Percentiles rank a stretch among this genome's conserved stretches.
Conservation (phyloP, 2,329 filamentous ascomycete genomes). For the Chaetomium sp. region DNA sequence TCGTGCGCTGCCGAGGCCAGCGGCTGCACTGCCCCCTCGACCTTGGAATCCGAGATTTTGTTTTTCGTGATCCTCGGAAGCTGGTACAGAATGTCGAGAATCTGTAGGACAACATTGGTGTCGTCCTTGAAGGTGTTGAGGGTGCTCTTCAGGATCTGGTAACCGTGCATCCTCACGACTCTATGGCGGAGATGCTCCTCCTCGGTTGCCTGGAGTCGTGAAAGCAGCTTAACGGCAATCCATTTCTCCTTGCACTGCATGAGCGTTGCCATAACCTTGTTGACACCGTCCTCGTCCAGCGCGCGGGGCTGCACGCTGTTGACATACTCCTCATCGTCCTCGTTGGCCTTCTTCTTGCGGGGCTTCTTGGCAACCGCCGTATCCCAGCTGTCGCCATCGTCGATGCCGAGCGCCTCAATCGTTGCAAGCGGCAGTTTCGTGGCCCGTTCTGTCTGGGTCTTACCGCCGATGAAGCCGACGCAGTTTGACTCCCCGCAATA, state of each 20-base stretch:
- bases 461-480: constrained; percentile 93
- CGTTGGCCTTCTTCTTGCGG: constrained; percentile 85
- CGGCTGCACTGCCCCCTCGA: constrained; percentile 76
- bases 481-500: constrained; percentile 96
- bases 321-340: constrained; percentile 95
- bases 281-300: constrained; percentile 80
- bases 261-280: constrained; percentile 92
- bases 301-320: constrained; percentile 80
- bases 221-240: constrained; percentile 94
- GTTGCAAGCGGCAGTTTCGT: constrained; percentile 88
- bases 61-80: constrained; percentile 92
- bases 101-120: constrained; percentile 83
- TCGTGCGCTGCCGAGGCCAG: constrained; percentile 71
- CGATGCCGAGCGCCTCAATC: constrained; percentile 94
- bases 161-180: constrained; percentile 95
- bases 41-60: constrained; percentile 95
- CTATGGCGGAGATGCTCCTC: constrained; percentile 85
- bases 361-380: constrained; percentile 86
- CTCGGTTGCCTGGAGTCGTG: constrained; percentile 82
- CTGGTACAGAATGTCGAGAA: constrained; percentile 84
- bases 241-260: constrained; percentile 99
- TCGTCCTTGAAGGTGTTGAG: constrained; percentile 87
- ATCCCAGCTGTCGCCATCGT: constrained; percentile 90
- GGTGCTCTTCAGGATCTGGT: constrained; percentile 88
- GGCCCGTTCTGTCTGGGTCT: constrained; percentile 93